Percentiles rank a stretch among this genome's conserved stretches.
These are phyloP conservation scores for Fusarium oxysporum DNA, from an alignment of 2,329 filamentous ascomycete species.

Conservation along the genomic window DNA sequence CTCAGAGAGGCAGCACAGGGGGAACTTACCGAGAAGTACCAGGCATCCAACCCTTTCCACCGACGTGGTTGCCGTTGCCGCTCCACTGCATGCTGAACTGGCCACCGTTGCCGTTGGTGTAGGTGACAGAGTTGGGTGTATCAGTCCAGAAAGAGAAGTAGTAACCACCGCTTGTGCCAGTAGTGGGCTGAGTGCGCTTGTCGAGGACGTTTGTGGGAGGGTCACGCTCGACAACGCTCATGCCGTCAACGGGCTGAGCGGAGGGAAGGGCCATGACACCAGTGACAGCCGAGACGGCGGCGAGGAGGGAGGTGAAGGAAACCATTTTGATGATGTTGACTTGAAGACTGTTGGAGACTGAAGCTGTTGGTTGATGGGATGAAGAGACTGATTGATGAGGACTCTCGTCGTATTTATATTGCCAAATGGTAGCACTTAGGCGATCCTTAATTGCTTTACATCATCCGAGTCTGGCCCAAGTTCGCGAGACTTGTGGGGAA, in stretches of 20 bases:
- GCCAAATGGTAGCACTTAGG: background rate
- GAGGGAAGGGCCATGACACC: slow-evolving; percentile 38
- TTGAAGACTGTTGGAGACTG: background rate
- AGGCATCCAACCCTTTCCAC: slow-evolving; percentile 44
- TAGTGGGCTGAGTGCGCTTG: slow-evolving; percentile 51
- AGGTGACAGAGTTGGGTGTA: slow-evolving; percentile 56
- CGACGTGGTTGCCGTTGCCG: slow-evolving; percentile 46
- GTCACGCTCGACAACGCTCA: background rate
- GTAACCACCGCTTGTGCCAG: slow-evolving; percentile 52
- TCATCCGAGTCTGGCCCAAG: background rate
- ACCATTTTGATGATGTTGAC: slow-evolving; percentile 29
- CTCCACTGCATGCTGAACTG: slow-evolving; percentile 59
- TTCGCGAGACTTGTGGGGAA: slow-evolving; percentile 3
- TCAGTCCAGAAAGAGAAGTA: slow-evolving; percentile 64
- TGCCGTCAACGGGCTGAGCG: background rate
- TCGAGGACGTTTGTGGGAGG: slow-evolving; percentile 38
- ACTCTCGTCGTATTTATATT: slow-evolving; percentile 26
- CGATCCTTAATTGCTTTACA: background rate
- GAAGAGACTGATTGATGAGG: background rate
- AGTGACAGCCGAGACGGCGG: slow-evolving; percentile 32
- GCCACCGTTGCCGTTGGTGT: slow-evolving; percentile 58
- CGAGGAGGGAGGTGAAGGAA: slow-evolving; percentile 39
- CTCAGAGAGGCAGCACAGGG: background rate
- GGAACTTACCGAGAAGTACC: slow-evolving; percentile 47
- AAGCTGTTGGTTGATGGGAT: background rate